A percentile compares a stretch with the other conserved stretches of the same genome.
phyloP scores from a whole-genome alignment of 495 filamentous ascomycete genomes.

The Letharia columbiana region DNA sequence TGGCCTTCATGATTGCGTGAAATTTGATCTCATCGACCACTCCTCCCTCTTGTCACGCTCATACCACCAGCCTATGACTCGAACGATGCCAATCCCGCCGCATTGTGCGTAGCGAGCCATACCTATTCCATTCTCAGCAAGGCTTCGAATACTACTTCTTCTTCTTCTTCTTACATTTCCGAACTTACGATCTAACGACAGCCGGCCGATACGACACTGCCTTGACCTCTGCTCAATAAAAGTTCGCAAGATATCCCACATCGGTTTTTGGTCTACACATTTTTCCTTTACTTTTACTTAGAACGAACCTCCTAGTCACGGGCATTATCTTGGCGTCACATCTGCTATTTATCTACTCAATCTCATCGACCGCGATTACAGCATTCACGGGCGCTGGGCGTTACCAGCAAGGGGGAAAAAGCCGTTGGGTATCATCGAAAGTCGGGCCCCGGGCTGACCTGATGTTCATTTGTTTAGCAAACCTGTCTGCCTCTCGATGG shows the following conservation, averaged over 20 bases:
- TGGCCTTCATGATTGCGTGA: not conserved
- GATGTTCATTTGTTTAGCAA: not conserved
- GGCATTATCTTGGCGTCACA: not conserved
- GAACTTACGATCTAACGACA: not conserved
- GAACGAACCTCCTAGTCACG: not conserved
- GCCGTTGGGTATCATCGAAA: not conserved
- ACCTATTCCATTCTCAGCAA: not conserved
- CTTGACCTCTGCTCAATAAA: not conserved
- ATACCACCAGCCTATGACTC: not conserved
- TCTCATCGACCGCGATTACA: not conserved
- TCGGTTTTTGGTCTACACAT: not conserved
- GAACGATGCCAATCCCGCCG: not conserved
- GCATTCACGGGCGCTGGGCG: not conserved
- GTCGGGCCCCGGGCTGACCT: not conserved
- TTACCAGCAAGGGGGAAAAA: not conserved
- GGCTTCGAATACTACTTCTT: not conserved
- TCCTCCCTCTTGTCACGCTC: not conserved
- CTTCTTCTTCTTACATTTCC: not conserved
- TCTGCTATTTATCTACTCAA: not conserved
- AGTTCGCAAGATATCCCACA: slow-evolving; percentile 3
- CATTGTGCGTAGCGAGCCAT: not conserved
- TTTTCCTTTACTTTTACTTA: not conserved
- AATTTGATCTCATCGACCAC: not conserved
- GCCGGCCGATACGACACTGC: not conserved
- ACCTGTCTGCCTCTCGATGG: not conserved